Percentiles rank a stretch among this genome's conserved stretches.
Conservation (phyloP, 352 stramenopile species). For the Phytophthora agathidicida region DNA sequence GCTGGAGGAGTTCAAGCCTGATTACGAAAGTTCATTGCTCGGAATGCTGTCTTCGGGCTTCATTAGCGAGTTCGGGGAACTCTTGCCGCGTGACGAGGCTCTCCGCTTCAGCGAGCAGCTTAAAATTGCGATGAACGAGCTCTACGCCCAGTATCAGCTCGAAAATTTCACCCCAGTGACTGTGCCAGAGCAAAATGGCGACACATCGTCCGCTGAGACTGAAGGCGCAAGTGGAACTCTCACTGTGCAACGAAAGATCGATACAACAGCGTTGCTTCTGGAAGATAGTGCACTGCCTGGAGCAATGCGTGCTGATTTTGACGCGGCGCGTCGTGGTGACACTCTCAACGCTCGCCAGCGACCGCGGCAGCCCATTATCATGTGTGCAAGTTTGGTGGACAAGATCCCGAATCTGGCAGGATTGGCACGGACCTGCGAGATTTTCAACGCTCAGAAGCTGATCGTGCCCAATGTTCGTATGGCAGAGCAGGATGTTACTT, state of each 20-base stretch:
- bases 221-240: conserved; percentile 7
- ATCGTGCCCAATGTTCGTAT: conserved; percentile 90
- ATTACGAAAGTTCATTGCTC: conserved; percentile 77
- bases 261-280: conserved; percentile 64
- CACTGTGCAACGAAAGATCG: conserved; percentile 83
- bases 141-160: conserved; percentile 79
- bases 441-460: conserved; percentile 92
- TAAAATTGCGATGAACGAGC: conserved; percentile 66
- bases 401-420: conserved; percentile 96
- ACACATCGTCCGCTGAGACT: not conserved
- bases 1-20: conserved; percentile 61
- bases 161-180: conserved; percentile 47
- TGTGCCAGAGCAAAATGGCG: not conserved
- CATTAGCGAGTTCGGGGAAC: conserved; percentile 80
- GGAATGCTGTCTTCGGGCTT: conserved; percentile 63
- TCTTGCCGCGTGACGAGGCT: conserved; percentile 64
- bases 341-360: conserved; percentile 55
- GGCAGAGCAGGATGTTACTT: conserved; percentile 83
- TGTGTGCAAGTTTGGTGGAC: conserved; percentile 92
- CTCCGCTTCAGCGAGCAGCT: conserved; percentile 63
- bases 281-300: conserved; percentile 63
- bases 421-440: conserved; percentile 94
- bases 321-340: conserved; percentile 20
- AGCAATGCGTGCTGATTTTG: conserved; percentile 48
- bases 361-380: conserved; percentile 67